Evolutionary conservation across 179 eudicot genomes (phyloP).

Genomic region (Drosera spatulata): DNA sequence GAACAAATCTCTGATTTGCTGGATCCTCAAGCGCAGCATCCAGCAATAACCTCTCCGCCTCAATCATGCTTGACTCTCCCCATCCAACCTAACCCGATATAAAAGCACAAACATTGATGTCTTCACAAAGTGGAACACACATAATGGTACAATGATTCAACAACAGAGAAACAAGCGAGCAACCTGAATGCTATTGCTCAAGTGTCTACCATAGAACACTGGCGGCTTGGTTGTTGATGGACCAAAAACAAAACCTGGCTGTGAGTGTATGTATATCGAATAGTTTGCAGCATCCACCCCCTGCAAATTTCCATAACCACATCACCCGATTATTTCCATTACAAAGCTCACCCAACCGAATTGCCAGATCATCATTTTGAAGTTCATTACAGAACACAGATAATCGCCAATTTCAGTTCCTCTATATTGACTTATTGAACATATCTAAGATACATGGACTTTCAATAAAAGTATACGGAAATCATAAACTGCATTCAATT

Average conservation of each 20-base stretch:
- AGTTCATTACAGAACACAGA: no score
- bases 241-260: conserved; percentile 81
- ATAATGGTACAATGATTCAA: background rate
- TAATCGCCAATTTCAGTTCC: no score
- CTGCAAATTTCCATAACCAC: conserved; percentile 30
- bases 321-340: conserved; percentile 5
- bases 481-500: no score
- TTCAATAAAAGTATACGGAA: no score
- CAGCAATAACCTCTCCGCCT: conserved; percentile 82
- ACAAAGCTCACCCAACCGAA: conserved; percentile 1
- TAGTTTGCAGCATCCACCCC: conserved; percentile 46
- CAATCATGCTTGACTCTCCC: conserved; percentile 95
- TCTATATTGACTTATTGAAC: no score
- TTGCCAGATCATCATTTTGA: no score
- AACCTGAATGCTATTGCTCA: conserved; percentile 54
- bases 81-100: conserved; percentile 55
- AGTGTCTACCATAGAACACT: conserved; percentile 63
- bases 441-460: no score
- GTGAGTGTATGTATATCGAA: conserved; percentile 68
- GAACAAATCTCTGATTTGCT: conserved; percentile 90
- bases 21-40: conserved; percentile 82
- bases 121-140: conserved; percentile 5
- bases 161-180: background rate
- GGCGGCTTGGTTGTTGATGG: conserved; percentile 63
- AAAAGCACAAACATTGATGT: conserved; percentile 1